Conservation (phyloP, 2,329 filamentous ascomycete species). For the Penicillium corylophilum region DNA sequence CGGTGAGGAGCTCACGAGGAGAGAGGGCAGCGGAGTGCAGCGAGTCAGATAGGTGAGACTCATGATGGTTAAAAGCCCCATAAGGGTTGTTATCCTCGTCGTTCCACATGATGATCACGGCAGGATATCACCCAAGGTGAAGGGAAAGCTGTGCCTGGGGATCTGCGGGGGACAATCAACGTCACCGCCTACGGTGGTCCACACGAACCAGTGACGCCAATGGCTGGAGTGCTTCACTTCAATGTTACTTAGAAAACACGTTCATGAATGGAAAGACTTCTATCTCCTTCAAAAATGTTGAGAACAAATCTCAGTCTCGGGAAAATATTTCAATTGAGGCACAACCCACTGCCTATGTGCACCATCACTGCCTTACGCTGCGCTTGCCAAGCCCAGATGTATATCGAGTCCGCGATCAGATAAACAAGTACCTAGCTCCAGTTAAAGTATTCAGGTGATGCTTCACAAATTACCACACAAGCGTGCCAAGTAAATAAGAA, state of each 20-base stretch:
- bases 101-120: conserved; percentile 76
- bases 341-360: too few relatives aligned
- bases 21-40: conserved; percentile 57
- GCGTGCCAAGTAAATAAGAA: too few relatives aligned
- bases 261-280: too few relatives aligned
- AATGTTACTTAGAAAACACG: too few relatives aligned
- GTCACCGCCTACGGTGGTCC: conserved; percentile 14
- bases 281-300: too few relatives aligned
- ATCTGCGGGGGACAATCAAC: conserved; percentile 25
- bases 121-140: conserved; percentile 1
- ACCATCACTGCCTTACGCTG: neutral
- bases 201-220: conserved; percentile 1
- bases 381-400: neutral
- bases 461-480: too few relatives aligned
- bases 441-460: too few relatives aligned
- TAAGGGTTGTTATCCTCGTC: conserved; percentile 99
- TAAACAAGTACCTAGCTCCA: too few relatives aligned
- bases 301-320: too few relatives aligned
- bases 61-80: conserved; percentile 85
- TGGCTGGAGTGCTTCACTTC: too few relatives aligned
- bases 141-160: conserved; percentile 23
- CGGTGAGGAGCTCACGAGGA: conserved; percentile 49
- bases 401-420: neutral
- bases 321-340: too few relatives aligned
- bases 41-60: conserved; percentile 71